Base-by-base conservation (phyloP, 192 early-diverging fungal species). In the Chytriomyces sp. region DNA sequence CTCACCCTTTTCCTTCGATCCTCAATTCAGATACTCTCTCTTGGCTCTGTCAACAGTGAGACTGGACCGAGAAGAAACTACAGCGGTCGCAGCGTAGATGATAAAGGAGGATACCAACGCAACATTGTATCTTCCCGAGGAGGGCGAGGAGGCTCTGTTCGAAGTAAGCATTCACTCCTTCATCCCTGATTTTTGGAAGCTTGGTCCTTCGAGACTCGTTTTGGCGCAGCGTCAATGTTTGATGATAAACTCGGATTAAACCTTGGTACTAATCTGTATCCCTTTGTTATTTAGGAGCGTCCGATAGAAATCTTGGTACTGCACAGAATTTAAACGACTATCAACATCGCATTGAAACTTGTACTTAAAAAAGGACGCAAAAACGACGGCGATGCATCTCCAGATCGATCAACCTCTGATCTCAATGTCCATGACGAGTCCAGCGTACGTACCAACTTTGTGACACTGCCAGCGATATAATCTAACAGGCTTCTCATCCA, bases 1-100 rank as follows among this genome's bases (percentile, higher is more conserved):
- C 35, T 35, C 35, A 35, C 35, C 35, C 0, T 35, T 35, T 35
- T 35, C 35, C 35, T 35, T 35, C 4, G n/a, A 43, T 10, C 35
- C 23, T 69, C 24, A 16, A 23, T 59, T 11, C 44, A 85, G 83
- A 72, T 85, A 8, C 77, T 85, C 61, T 67, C 80, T 0, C 73
- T 66, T 23, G 78, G 75, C 48, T 76, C 83, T n/a, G 79, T 85
- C 23, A 82, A 85, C 72, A 81, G 79, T 45, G 84, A 85, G 18
- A 77, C 74, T 44, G 65, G 49, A 24, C 49, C 76, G 7, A 62
- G 84, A 18, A 59, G 79, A 7, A 47, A 85, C 60, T 50, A 74
- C 45, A 47, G 73, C 26, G 77, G 73, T 35, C 16, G 61, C 60
- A 70, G 60, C 61, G n/a, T 13, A n/a, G 49, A 43, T 46, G 59